Evolutionary conservation across 2,329 filamentous ascomycete species (phyloP), one percentile per base, ranked within the genome.

Genomic region (Basipetospora sp.): DNA sequence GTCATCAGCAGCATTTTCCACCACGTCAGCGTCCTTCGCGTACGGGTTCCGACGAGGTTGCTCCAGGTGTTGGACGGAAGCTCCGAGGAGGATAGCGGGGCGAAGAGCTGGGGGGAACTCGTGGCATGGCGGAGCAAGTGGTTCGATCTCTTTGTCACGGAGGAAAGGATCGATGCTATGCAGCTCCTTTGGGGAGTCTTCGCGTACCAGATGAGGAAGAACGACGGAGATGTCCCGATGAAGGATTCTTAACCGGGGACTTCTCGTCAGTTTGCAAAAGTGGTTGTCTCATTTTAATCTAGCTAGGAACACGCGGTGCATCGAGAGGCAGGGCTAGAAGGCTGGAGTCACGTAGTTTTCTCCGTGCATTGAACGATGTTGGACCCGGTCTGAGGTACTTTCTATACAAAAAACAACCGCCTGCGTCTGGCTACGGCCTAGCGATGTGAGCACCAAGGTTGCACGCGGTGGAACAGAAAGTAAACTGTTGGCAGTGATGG

Each of bases 1-100:
- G 59, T 79, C 29, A 50, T 78, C 29, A 76, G 70, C 52, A 65
- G 63, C 4, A 51, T 78, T 20, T 76, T 76, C 50, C 74, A 79
- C 47, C 74, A 79, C 47, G 44, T 79, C 10, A 69, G 63, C 18
- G 52, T 79, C 34, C 48, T 78, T 41, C 57, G 74, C 17, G 64
- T 75, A 18, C 63, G 72, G n/a, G 71, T 78, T 14, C 71, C 74
- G 2, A 54, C 57, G 19, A 55, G 58, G 17, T 50, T 77, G 33
- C 55, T 78, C 20, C 58, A 62, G 13, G 67, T 70, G 6, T 45
- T 78, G 2, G 66, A 64, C 6, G 73, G 73, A 1, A 54, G 55
- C 4, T 47, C 46, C 3, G 55, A 58, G 25, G 52, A 51, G 6
- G 57, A 55, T 36, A 48, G 44, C 13, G 47, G 44, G 31, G 51